Evolutionary conservation across 148 eudicot genomes (phyloP), one percentile per base, ranked within the genome.

Genomic region (Rhododendron vialii): DNA sequence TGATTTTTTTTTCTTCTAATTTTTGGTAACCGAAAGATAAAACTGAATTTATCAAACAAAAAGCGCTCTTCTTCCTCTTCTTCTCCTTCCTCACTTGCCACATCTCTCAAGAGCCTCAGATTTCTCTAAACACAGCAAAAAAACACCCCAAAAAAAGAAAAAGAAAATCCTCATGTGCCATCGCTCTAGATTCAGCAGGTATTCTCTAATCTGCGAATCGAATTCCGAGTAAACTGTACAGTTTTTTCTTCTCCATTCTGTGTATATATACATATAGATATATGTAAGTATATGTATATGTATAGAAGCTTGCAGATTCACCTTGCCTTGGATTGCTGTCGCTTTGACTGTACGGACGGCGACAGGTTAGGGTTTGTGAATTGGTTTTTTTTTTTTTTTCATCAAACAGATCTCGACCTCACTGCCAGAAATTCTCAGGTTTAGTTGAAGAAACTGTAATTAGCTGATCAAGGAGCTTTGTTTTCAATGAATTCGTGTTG

Each of bases 71-170:
- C 76, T 71, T 30, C 76, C 20, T 30, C 14, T 65, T 33, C 78
- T 17, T 33, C 78, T 17, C 43, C 83, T 18, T 69, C 74, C 78
- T 61, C 83, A 77, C 41, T 45, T 48, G 18, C 69, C 69, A 43
- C 7, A 83, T 78, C 86, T 5, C 26, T 71, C 75, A 28, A 12
- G 4, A 5, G 55, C 81, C 80, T 83, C 86, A 87, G 83, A 83
- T 83, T 83, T 83, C 47, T 87, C 86, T 35, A 48, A 77, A 63
- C 24, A 33, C 80, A 17, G 45, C 41, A 1, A 30, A 71, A 71
- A 33, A 71, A 10, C 14, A 0, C 2, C 4, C 4, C 2, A 4
- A 30, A 33, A 71, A 30, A 30, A 69, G 11, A 1, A 22, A 5
- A 9, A 35, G 17, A 67, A 67, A 47, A 5, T 28, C 18, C 43